Conservation (phyloP, 495 filamentous ascomycete genomes). For the Tuber indicum region DNA sequence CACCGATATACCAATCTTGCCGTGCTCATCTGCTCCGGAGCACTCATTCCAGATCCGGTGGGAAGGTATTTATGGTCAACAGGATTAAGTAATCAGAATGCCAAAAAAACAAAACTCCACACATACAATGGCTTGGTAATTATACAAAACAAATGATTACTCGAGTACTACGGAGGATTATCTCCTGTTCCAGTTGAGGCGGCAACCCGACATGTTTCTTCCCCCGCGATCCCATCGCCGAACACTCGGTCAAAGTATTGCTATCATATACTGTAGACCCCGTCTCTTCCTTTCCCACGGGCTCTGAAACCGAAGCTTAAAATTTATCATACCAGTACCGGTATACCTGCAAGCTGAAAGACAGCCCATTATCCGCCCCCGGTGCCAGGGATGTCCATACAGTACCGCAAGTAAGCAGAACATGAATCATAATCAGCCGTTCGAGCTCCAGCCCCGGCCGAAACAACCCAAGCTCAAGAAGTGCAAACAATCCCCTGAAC, state of each 20-base stretch:
- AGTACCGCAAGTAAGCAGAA: no score
- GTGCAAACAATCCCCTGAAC: not conserved
- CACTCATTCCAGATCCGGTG: not conserved
- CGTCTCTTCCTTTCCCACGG: not conserved
- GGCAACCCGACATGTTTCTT: not conserved
- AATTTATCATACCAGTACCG: not conserved
- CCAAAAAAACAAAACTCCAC: not conserved
- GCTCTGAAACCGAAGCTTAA: not conserved
- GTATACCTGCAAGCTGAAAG: not conserved
- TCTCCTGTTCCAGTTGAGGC: not conserved
- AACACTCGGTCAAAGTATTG: not conserved
- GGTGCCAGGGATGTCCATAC: not conserved
- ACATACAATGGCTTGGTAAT: not conserved
- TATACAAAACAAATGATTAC: not conserved
- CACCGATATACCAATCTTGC: not conserved
- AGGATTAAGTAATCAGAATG: not conserved
- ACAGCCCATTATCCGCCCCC: not conserved
- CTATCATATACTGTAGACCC: not conserved
- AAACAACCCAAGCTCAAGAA: not conserved
- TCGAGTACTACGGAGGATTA: not conserved
- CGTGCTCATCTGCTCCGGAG: not conserved
- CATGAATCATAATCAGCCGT: not conserved
- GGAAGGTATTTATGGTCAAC: not conserved
- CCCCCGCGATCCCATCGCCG: not conserved
- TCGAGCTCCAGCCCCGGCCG: not conserved